Base-by-base conservation (phyloP, 257 asterid genomes). In the Primulina tabacum region DNA sequence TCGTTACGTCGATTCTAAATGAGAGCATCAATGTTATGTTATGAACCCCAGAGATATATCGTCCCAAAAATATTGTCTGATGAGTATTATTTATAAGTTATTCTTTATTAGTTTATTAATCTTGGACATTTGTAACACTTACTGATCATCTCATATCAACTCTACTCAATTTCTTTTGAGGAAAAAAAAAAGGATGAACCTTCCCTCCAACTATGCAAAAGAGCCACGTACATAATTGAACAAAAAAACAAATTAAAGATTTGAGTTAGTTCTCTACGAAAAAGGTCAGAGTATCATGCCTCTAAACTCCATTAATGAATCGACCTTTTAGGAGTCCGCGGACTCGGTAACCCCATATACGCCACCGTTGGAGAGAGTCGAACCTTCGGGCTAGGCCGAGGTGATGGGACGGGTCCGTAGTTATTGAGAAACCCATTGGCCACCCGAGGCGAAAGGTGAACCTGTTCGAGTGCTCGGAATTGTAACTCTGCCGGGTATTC, bases 351-450 rank as follows among this genome's bases (percentile, higher is more conserved):
- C 77, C 96, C 97, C 90, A 92, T 90, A 71, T 84, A 85, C 12
- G 98, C 73, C 57, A 92, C 85, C 79, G 90, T 80, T 1, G 97
- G 97, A 7, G 98, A 92, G 12, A 92, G 80, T 7, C 80, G 93
- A 69, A 87, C 57, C 79, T 82, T 90, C 0, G 97, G 97, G 69
- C 98, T 93, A 0, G 99, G 99, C 12, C 97, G 80, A 26, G 99
- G 99, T 0, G 99, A 93, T 53, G 99, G 99, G 80, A 93, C 86
- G 1, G 97, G 99, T 4, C 96, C 97, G 3, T 73, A 86, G 63
- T 65, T 84, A 76, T 60, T 70, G 63, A 76, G 20, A 50, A 82
- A 71, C 52, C 81, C 87, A 6, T 60, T 60, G 8, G 79, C 84
- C 83, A 83, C 26, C 18, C 99, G 87, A 40, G 99, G 99, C 8